A percentile compares a stretch with the other conserved stretches of the same genome.
phyloP scores from a whole-genome alignment of 176 grass and related monocot genomes.

The Musa itinerans region DNA sequence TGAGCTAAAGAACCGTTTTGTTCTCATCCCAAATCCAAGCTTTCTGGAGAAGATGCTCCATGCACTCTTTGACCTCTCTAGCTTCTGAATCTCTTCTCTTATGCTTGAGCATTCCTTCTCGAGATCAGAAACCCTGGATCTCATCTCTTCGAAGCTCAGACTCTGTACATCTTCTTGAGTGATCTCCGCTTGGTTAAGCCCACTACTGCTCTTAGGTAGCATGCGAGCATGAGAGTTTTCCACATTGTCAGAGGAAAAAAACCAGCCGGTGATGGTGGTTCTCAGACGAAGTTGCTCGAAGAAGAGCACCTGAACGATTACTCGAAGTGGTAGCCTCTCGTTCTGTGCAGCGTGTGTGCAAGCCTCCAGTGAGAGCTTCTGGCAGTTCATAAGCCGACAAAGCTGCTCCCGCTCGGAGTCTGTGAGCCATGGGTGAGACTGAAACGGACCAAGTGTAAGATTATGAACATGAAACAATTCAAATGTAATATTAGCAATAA shows the following conservation, averaged over 20 bases:
- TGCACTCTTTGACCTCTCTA: slow-evolving; percentile 38
- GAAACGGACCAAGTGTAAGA: neutral
- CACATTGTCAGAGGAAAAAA: slow-evolving; percentile 49
- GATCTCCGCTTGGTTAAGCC: neutral
- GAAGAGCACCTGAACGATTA: slow-evolving; percentile 81
- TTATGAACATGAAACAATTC: neutral
- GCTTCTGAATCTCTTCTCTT: slow-evolving; percentile 43
- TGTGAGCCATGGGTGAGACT: slow-evolving; percentile 77
- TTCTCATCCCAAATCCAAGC: slow-evolving; percentile 35
- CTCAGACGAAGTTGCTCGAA: slow-evolving; percentile 86
- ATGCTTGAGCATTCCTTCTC: slow-evolving; percentile 61
- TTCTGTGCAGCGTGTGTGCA: slow-evolving; percentile 93
- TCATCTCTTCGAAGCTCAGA: slow-evolving; percentile 40
- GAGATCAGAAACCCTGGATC: slow-evolving; percentile 40
- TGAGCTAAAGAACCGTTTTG: neutral
- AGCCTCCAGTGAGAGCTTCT: slow-evolving; percentile 88
- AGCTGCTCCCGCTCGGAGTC: slow-evolving; percentile 68
- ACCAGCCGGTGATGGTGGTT: slow-evolving; percentile 56
- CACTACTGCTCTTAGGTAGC: slow-evolving; percentile 12
- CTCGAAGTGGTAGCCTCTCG: slow-evolving; percentile 68
- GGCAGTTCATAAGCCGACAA: slow-evolving; percentile 77
- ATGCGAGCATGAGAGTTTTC: slow-evolving; percentile 26
- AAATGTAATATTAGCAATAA: neutral
- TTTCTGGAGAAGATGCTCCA: slow-evolving; percentile 35
- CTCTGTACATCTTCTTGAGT: slow-evolving; percentile 24